Conservation (phyloP, 2,329 filamentous ascomycete genomes). For the Hymenoscyphus infarciens region DNA sequence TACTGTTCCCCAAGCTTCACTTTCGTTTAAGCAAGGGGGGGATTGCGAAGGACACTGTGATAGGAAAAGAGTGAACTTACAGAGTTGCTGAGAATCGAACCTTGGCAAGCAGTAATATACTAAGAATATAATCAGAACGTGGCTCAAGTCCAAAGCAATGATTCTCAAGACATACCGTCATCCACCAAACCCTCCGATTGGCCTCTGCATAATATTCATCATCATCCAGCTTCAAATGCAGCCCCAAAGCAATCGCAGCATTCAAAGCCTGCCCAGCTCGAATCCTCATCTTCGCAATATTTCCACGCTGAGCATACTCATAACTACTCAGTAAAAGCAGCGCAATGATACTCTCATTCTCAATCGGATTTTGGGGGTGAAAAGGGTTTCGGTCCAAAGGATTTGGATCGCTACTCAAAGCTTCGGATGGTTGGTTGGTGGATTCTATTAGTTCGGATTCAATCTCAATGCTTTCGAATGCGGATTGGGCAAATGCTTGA, state of each 20-base stretch:
- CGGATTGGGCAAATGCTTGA: conserved; percentile 46
- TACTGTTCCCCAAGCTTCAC: background rate
- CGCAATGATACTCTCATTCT: conserved; percentile 47
- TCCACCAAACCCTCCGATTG: conserved; percentile 49
- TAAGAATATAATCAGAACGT: conserved; percentile 19
- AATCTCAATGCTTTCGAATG: conserved; percentile 47
- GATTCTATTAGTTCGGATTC: conserved; percentile 47
- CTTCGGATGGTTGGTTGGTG: conserved; percentile 42
- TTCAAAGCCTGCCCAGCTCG: conserved; percentile 47
- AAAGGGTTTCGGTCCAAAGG: conserved; percentile 39
- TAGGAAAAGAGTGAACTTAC: background rate
- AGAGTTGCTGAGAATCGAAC: conserved; percentile 20
- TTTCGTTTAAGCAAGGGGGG: background rate
- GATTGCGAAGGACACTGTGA: background rate
- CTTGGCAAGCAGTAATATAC: conserved; percentile 49
- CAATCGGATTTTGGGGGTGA: conserved; percentile 42
- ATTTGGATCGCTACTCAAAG: conserved; percentile 35
- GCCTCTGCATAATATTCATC: conserved; percentile 44
- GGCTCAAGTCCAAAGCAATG: background rate
- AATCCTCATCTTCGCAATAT: conserved; percentile 49
- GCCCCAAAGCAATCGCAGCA: conserved; percentile 43
- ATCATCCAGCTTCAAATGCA: conserved; percentile 40
- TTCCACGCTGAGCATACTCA: conserved; percentile 51
- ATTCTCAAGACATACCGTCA: conserved; percentile 40
- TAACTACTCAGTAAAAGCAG: conserved; percentile 48